Base-by-base conservation (phyloP, 2,329 filamentous ascomycete genomes). In the Allantophomopsis cytisporea region DNA sequence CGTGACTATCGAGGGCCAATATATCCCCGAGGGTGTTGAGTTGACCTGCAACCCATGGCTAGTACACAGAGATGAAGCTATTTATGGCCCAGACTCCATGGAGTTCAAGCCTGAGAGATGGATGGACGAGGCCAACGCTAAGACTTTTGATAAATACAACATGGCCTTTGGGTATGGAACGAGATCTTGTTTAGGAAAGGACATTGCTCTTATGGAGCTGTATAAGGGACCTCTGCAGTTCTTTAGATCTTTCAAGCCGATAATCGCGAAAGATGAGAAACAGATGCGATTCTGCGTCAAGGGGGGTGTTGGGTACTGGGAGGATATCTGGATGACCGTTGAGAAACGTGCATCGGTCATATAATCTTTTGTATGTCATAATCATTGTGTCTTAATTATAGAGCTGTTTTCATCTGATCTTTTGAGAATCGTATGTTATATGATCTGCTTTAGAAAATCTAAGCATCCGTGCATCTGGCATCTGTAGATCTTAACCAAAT, bases 141-240 rank as follows among this genome's bases (percentile, higher is more conserved):
- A 60, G 43, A 48, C 62, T 39, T 65, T 61, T 41, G 59, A 61
- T 34, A 67, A 65, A 51, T 66, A 66, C 40, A 64, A 60, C 41
- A 61, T 73, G 50, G 56, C 55, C 0, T 73, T 71, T 41, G 68
- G 68, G 0, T 68, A 68, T 51, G 69, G 69, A 0, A 49, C 64
- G 1, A 53, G 65, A 10, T 55, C 62, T 11, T 71, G 67, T 41
- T 46, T 71, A 34, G 68, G 69, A 0, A 62, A 60, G 42, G 60
- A 68, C 34, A 65, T 73, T 42, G 68, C 66, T 1, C 58, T 64
- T 48, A 68, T 71, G 64, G 68, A 72, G 53, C 46, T 71, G 38
- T 69, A 60, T 50, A 71, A 73, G 55, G 59, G 48, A 3, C 55
- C 61, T 3, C 39, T 61, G 38, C 54, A 63, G 47, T 65, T 68